Conservation (phyloP, 345 rosid species). For the Cardiospermum halicacabum region DNA sequence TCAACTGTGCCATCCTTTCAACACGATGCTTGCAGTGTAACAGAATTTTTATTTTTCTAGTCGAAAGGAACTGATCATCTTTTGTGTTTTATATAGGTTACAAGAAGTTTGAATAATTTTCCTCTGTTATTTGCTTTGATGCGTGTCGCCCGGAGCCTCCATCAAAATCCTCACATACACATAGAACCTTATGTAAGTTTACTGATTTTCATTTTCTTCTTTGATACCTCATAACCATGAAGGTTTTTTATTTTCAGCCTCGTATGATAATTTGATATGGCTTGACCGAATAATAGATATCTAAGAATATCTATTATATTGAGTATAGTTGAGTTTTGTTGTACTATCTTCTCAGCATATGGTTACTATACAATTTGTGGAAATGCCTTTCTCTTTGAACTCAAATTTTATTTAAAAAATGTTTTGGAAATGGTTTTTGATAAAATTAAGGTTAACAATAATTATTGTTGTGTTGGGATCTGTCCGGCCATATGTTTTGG, state of each 20-base stretch:
- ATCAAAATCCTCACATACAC: slow-evolving; percentile 73
- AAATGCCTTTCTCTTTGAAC: not conserved
- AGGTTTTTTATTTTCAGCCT: not conserved
- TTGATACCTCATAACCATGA: not conserved
- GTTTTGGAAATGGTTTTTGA: not conserved
- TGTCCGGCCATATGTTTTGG: slow-evolving; percentile 4
- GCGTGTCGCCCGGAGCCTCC: slow-evolving; percentile 69
- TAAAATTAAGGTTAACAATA: not conserved
- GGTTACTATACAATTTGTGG: not conserved
- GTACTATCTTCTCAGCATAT: not conserved
- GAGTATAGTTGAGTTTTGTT: slow-evolving; percentile 8
- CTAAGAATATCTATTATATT: not conserved
- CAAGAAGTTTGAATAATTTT: slow-evolving; percentile 49
- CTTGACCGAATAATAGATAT: not conserved
- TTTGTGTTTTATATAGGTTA: slow-evolving; percentile 42
- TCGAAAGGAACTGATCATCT: slow-evolving; percentile 4
- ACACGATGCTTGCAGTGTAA: not conserved
- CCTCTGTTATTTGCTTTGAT: slow-evolving; percentile 54
- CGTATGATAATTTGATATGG: not conserved
- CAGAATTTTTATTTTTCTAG: not conserved
- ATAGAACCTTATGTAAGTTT: slow-evolving; percentile 83
- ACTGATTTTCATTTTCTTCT: slow-evolving; percentile 1
- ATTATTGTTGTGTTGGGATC: not conserved
- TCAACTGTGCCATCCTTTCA: not conserved
- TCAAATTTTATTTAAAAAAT: not conserved